A percentile compares a stretch with the other conserved stretches of the same genome.
Conservation (phyloP, 768 basidiomycete genomes). For the Leccinum broughii region DNA sequence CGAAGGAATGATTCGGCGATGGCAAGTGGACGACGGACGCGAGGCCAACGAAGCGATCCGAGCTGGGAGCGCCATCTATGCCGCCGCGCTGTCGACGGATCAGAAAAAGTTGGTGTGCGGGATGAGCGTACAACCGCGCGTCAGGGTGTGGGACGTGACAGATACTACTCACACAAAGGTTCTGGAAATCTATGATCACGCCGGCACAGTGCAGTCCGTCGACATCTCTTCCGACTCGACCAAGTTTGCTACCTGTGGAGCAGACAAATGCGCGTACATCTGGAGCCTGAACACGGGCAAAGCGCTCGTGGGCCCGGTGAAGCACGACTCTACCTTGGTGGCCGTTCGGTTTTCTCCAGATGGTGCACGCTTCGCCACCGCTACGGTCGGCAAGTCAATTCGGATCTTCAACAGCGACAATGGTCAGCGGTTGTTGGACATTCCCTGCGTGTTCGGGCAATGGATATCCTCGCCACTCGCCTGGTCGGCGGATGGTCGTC, state of each 20-base stretch:
- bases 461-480: neutral
- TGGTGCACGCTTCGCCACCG: neutral
- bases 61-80: neutral
- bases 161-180: neutral
- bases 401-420: neutral
- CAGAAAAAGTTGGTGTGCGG: neutral
- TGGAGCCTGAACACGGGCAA: neutral
- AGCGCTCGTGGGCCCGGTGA: neutral
- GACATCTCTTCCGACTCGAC: neutral
- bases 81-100: neutral
- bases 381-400: neutral
- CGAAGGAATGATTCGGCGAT: conserved; percentile 3
- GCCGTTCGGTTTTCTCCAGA: neutral
- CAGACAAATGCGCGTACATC: neutral
- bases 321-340: neutral
- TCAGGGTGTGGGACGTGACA: neutral
- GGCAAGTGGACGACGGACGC: neutral
- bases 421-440: neutral
- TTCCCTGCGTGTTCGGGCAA: neutral
- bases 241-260: neutral
- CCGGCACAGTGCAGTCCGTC: neutral
- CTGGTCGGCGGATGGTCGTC: neutral
- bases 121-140: neutral
- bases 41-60: neutral
- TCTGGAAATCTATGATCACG: neutral